phyloP scores from a whole-genome alignment of 176 grass and related monocot genomes.

The Themeda triandra region DNA sequence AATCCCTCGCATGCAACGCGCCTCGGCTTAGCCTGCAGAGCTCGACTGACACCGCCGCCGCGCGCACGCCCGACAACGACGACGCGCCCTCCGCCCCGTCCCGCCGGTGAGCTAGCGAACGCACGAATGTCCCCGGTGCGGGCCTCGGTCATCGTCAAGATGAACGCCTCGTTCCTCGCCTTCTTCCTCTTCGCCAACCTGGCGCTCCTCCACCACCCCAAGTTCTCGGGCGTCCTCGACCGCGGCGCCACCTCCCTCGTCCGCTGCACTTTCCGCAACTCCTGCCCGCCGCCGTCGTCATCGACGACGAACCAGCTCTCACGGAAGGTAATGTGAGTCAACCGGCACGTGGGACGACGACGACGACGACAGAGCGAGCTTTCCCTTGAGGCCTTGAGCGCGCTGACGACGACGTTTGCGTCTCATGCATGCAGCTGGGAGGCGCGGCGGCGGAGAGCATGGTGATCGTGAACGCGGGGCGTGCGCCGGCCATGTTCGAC shows the following conservation, averaged over 20 bases:
- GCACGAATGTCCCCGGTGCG: constrained; percentile 57
- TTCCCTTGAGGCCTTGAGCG: neutral
- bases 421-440: constrained; percentile 23
- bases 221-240: constrained; percentile 50
- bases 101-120: neutral
- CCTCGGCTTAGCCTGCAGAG: neutral
- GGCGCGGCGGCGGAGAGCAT: constrained; percentile 44
- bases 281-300: constrained; percentile 6
- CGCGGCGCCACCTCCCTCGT: constrained; percentile 49
- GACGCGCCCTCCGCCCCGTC: neutral
- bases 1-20: constrained; percentile 35
- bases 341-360: neutral
- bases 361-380: neutral
- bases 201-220: constrained; percentile 76
- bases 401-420: neutral
- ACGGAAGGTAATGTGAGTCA: constrained; percentile 93
- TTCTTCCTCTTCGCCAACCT: constrained; percentile 79
- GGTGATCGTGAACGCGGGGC: constrained; percentile 44
- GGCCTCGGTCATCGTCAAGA: constrained; percentile 55
- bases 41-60: neutral
- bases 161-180: constrained; percentile 76
- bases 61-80: neutral
- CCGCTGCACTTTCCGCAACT: constrained; percentile 63
- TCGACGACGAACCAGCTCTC: constrained; percentile 28
- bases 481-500: constrained; percentile 53